These are phyloP conservation scores for Platanus orientalis DNA, from an alignment of 164 flowering plant species.

Conservation along the genomic window DNA sequence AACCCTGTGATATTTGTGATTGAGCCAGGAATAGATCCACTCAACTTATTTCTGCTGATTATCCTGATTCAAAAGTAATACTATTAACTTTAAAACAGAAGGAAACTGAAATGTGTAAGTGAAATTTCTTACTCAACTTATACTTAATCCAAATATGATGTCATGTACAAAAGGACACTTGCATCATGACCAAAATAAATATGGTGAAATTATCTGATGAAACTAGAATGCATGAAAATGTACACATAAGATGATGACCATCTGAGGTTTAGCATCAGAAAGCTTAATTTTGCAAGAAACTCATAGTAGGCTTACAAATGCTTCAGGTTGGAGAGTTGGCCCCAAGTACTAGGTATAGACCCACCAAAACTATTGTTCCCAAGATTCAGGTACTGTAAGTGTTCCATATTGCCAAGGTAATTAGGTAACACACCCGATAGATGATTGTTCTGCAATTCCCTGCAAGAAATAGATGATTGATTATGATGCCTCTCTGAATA, in stretches of 20 bases:
- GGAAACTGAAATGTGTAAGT: not conserved
- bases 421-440: constrained; percentile 76
- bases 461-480: constrained; percentile 28
- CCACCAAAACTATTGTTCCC: constrained; percentile 70
- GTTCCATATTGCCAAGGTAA: constrained; percentile 51
- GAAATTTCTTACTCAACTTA: no score
- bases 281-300: constrained; percentile 3
- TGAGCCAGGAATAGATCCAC: constrained; percentile 43
- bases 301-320: constrained; percentile 53
- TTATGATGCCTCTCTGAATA: constrained; percentile 7
- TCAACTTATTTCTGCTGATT: constrained; percentile 37
- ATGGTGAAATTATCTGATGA: no score
- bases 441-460: constrained; percentile 78
- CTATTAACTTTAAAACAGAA: constrained; percentile 6
- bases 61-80: constrained; percentile 20
- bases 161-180: not conserved
- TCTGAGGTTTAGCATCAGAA: constrained; percentile 4
- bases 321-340: constrained; percentile 59
- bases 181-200: not conserved
- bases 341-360: constrained; percentile 66
- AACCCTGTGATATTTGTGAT: constrained; percentile 33
- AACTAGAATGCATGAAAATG: not conserved
- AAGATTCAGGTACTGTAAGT: constrained; percentile 68
- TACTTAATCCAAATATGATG: not conserved
- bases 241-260: not conserved